Evolutionary conservation across 192 early-diverging fungal species (phyloP).

Genomic region (Umbelopsis vinacea): DNA sequence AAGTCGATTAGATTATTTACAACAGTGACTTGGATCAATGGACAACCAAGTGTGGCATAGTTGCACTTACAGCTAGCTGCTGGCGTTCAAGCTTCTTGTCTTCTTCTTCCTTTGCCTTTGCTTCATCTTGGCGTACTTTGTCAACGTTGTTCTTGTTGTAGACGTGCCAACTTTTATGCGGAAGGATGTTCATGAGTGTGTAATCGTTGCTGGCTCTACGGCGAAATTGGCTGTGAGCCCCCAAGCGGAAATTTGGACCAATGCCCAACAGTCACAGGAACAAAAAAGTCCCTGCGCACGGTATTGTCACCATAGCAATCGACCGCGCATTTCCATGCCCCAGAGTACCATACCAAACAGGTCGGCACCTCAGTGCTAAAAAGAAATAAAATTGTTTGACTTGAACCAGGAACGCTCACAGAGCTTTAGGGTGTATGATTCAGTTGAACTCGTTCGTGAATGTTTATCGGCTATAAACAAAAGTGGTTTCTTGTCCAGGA

Average conservation of each 20-base stretch:
- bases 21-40: background rate
- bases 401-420: too few relatives aligned
- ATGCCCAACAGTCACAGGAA: background rate
- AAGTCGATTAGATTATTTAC: background rate
- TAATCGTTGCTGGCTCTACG: background rate
- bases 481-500: too few relatives aligned
- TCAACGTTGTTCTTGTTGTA: conserved; percentile 75
- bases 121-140: conserved; percentile 69
- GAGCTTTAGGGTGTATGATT: too few relatives aligned
- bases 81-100: conserved; percentile 52
- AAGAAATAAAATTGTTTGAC: too few relatives aligned
- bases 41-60: background rate
- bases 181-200: conserved; percentile 62
- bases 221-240: background rate
- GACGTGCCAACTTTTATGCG: conserved; percentile 80
- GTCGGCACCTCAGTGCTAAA: too few relatives aligned
- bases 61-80: conserved; percentile 54
- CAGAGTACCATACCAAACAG: too few relatives aligned
- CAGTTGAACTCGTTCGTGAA: too few relatives aligned
- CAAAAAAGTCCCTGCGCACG: too few relatives aligned
- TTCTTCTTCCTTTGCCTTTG: conserved; percentile 62
- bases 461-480: too few relatives aligned
- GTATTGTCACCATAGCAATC: too few relatives aligned
- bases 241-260: background rate
- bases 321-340: too few relatives aligned